phyloP scores from a whole-genome alignment of 805 yeast genomes.

The Candida sonorensis region DNA sequence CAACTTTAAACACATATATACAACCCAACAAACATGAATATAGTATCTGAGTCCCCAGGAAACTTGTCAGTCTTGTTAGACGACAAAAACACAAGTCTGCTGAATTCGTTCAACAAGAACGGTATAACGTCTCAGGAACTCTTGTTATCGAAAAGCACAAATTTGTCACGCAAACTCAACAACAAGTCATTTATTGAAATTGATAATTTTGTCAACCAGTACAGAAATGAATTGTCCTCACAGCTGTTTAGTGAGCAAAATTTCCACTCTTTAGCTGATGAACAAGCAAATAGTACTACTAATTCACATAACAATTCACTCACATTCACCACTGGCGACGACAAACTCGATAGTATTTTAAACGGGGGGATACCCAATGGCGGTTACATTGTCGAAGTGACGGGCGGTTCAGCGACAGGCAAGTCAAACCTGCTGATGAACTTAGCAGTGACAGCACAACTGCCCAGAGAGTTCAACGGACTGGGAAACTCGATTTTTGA shows the following conservation, averaged over 20 bases:
- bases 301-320: too few species aligned
- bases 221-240: constrained; percentile 6
- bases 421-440: constrained; percentile 77
- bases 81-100: constrained; percentile 23
- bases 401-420: constrained; percentile 82
- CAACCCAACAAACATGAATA: too few species aligned
- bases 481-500: constrained; percentile 27
- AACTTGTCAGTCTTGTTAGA: constrained; percentile 28
- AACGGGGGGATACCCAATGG: constrained; percentile 43
- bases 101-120: constrained; percentile 21
- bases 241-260: too few species aligned
- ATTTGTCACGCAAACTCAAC: constrained; percentile 25
- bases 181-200: constrained; percentile 29
- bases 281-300: background rate
- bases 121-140: constrained; percentile 35
- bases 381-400: constrained; percentile 61
- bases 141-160: constrained; percentile 29
- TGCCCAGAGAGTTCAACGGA: constrained; percentile 42
- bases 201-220: constrained; percentile 11
- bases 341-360: constrained; percentile 38
- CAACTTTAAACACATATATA: too few species aligned
- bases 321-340: constrained; percentile 49
- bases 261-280: too few species aligned
- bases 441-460: constrained; percentile 52
- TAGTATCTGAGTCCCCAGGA: constrained; percentile 10